Conservation (phyloP, 2,329 filamentous ascomycete species). For the Cadophora sp. region DNA sequence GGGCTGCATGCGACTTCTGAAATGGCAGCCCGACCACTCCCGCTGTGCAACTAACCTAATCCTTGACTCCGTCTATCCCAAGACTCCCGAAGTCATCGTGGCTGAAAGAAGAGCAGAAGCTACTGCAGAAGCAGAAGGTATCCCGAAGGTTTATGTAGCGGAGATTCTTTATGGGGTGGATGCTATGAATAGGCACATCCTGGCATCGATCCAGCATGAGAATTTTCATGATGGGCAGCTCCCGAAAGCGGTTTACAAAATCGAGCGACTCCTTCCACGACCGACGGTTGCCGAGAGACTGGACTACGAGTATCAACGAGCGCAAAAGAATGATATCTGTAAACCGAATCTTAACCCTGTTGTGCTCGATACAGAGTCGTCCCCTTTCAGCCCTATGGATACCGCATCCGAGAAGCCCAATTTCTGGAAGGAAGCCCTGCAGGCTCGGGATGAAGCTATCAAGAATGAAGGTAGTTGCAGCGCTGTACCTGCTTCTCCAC, state of each 20-base stretch:
- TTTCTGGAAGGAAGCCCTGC: slow-evolving; percentile 10
- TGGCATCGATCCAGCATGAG: background rate
- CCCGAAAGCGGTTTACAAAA: background rate
- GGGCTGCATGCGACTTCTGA: slow-evolving; percentile 28
- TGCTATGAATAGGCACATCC: background rate
- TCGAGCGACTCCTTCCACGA: background rate
- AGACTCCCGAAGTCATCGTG: background rate
- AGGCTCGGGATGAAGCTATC: background rate
- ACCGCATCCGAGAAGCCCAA: background rate
- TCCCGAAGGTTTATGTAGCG: background rate
- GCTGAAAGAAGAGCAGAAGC: background rate
- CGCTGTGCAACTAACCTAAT: slow-evolving; percentile 14
- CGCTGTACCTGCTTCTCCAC: background rate
- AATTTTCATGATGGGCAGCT: background rate
- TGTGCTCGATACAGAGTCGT: background rate
- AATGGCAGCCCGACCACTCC: slow-evolving; percentile 3
- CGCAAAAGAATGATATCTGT: background rate
- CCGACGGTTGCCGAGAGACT: background rate
- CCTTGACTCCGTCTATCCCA: background rate
- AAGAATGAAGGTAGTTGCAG: background rate
- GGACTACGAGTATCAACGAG: background rate
- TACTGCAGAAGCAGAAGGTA: background rate
- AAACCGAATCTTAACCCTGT: background rate
- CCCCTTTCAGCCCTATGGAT: background rate
- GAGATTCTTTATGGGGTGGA: background rate